Conservation (phyloP, 306 rosid species). For the Rubus idaeus region DNA sequence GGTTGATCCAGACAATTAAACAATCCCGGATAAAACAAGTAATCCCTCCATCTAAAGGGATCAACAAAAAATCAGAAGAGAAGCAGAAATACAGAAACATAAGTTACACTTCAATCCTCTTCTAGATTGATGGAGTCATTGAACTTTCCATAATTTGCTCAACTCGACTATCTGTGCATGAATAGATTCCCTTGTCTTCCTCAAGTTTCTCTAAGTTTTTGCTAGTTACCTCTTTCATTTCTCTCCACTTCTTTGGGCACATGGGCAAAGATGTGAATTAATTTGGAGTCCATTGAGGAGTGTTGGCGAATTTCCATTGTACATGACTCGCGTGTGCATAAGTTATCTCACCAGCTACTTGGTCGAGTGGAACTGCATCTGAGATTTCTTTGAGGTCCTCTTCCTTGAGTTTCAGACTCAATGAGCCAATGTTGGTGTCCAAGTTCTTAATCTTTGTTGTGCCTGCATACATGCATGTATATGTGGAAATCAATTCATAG, state of each 20-base stretch:
- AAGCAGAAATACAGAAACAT: not conserved
- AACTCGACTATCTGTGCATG: slow-evolving; percentile 78
- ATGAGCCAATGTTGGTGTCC: slow-evolving; percentile 49
- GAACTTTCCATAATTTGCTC: slow-evolving; percentile 87
- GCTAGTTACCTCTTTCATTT: slow-evolving; percentile 65
- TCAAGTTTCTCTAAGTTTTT: slow-evolving; percentile 67
- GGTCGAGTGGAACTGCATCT: slow-evolving; percentile 43
- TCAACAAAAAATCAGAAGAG: not conserved
- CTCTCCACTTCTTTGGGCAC: slow-evolving; percentile 84
- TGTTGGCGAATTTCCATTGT: slow-evolving; percentile 6
- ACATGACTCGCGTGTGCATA: not conserved
- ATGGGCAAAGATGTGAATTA: slow-evolving; percentile 56
- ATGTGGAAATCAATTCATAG: not conserved
- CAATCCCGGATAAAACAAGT: no score
- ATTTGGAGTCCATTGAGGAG: not conserved
- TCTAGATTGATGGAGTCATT: slow-evolving; percentile 96
- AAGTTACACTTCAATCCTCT: slow-evolving; percentile 54
- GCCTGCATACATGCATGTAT: not conserved
- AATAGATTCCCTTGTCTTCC: slow-evolving; percentile 64
- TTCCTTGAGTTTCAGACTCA: slow-evolving; percentile 39
- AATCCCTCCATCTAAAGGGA: not conserved
- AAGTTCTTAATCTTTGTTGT: slow-evolving; percentile 25
- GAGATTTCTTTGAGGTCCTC: slow-evolving; percentile 41
- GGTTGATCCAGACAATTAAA: no score
- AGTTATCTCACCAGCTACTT: slow-evolving; percentile 45